phyloP scores from a whole-genome alignment of 495 filamentous ascomycete species.

The Neurospora sp. region DNA sequence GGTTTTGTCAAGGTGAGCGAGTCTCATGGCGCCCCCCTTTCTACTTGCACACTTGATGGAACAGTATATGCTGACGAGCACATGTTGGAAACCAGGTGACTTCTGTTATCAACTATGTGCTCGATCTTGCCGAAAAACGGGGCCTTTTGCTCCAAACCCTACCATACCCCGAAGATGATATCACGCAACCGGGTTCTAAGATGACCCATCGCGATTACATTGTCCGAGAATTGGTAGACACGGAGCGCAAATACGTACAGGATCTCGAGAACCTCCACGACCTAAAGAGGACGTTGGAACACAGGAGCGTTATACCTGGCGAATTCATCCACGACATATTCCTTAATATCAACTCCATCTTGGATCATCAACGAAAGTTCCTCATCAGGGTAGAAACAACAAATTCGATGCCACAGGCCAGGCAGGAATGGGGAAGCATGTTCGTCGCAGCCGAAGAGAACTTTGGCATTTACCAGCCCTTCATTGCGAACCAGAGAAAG shows the following conservation, averaged over 20 bases:
- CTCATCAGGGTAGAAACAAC: conserved; percentile 92
- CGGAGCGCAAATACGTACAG: conserved; percentile 97
- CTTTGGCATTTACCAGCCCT: conserved; percentile 88
- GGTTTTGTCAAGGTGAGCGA: conserved; percentile 82
- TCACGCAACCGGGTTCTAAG: conserved; percentile 37
- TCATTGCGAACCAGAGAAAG: conserved; percentile 84
- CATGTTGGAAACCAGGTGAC: conserved; percentile 24
- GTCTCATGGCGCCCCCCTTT: not conserved
- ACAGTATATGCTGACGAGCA: not conserved
- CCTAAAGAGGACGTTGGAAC: conserved; percentile 81
- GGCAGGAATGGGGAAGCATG: conserved; percentile 84
- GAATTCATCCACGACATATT: conserved; percentile 93
- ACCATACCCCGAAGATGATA: conserved; percentile 35
- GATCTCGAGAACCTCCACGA: conserved; percentile 90
- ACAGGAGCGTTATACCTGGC: conserved; percentile 76
- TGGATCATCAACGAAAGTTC: conserved; percentile 92
- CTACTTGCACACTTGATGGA: not conserved
- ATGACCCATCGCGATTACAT: conserved; percentile 81
- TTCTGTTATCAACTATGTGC: conserved; percentile 78
- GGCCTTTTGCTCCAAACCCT: conserved; percentile 54
- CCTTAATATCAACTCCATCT: conserved; percentile 83
- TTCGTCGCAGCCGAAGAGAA: conserved; percentile 69
- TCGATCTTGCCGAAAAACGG: conserved; percentile 71
- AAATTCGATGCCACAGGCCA: conserved; percentile 64
- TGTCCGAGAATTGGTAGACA: conserved; percentile 81